Percentiles rank a stretch among this genome's conserved stretches.
Conservation (phyloP, 179 eudicot species). For the Nepenthes alata region DNA sequence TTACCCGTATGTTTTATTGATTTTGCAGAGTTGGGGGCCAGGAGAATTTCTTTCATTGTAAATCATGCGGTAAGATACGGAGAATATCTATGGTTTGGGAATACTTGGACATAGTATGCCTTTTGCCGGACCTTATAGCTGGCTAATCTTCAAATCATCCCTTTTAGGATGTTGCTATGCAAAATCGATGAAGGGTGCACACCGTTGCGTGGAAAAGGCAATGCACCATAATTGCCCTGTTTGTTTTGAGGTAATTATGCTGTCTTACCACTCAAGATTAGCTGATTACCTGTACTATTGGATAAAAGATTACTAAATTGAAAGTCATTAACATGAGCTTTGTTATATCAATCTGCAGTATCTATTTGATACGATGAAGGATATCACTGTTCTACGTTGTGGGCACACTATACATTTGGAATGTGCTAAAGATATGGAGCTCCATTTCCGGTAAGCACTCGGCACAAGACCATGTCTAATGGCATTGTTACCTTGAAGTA, state of each 20-base stretch:
- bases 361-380: conserved; percentile 50
- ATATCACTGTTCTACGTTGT: conserved; percentile 38
- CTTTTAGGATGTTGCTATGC: conserved; percentile 47
- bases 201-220: conserved; percentile 52
- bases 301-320: not conserved
- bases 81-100: not conserved
- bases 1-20: not conserved
- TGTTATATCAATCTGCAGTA: conserved; percentile 23
- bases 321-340: not conserved
- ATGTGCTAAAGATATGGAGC: conserved; percentile 53
- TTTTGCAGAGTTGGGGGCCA: conserved; percentile 53
- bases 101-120: not conserved
- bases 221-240: conserved; percentile 70
- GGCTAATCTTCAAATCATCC: conserved; percentile 1
- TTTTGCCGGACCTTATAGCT: not conserved
- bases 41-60: conserved; percentile 68
- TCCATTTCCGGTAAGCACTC: conserved; percentile 42
- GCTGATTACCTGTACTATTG: not conserved
- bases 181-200: conserved; percentile 34
- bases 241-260: conserved; percentile 41
- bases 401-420: conserved; percentile 62
- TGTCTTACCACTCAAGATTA: not conserved
- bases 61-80: conserved; percentile 44
- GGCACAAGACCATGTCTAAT: no score
- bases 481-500: no score